A percentile compares a stretch with the other conserved stretches of the same genome.
phyloP scores from a whole-genome alignment of 805 yeast species.

The Saccharomycopsis schoenii region DNA sequence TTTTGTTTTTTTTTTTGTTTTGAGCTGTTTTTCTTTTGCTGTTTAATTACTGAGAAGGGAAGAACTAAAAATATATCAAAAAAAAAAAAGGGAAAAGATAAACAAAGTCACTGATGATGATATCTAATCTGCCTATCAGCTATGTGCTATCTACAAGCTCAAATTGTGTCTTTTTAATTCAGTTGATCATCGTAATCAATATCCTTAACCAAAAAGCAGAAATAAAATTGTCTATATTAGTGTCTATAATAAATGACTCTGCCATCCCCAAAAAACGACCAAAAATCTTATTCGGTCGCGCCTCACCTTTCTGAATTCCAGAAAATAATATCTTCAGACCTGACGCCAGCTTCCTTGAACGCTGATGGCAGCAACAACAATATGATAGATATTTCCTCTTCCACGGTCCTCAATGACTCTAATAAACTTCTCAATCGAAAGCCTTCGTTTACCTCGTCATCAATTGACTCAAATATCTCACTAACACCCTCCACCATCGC shows the following conservation, averaged over 20 bases:
- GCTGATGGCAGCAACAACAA: not conserved
- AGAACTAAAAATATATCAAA: too few relatives aligned
- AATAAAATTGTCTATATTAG: not conserved
- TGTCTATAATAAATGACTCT: not conserved
- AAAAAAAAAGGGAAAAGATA: too few relatives aligned
- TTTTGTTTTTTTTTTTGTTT: too few relatives aligned
- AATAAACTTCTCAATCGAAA: not conserved
- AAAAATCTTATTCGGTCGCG: not conserved
- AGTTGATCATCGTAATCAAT: too few relatives aligned
- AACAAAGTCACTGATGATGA: too few relatives aligned
- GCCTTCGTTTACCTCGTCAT: constrained; percentile 7
- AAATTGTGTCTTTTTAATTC: too few relatives aligned
- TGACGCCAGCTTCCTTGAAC: not conserved
- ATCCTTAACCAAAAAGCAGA: too few relatives aligned
- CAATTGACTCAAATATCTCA: constrained; percentile 9
- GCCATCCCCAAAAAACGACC: not conserved
- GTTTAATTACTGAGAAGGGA: too few relatives aligned
- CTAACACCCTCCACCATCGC: constrained; percentile 43
- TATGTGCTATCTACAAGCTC: too few relatives aligned
- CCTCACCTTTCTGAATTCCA: not conserved
- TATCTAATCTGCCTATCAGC: too few relatives aligned
- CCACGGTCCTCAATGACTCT: not conserved
- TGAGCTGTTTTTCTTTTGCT: too few relatives aligned
- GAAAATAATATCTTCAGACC: not conserved
- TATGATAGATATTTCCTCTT: not conserved